These are phyloP conservation scores for Coelastrella sp. DNA, from an alignment of 139 green algal species.

Conservation along the genomic window DNA sequence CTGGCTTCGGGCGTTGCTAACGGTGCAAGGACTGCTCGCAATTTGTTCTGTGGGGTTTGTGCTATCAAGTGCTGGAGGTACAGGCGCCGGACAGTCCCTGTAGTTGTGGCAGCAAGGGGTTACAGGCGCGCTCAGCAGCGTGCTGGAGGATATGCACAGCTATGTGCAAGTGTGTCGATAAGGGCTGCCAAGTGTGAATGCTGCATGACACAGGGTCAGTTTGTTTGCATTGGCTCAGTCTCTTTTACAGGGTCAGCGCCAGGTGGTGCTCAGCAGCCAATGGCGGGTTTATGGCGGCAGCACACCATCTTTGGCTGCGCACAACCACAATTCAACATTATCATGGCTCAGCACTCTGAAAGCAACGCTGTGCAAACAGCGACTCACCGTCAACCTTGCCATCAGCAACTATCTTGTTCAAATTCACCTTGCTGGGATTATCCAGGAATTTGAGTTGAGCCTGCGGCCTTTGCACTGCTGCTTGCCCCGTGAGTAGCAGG, in stretches of 20 bases:
- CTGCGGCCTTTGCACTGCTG: neutral
- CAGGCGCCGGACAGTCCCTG: slow-evolving; percentile 39
- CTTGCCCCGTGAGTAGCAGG: neutral
- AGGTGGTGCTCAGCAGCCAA: no score
- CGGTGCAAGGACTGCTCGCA: neutral
- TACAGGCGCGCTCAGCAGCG: neutral
- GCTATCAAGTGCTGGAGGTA: slow-evolving; percentile 41
- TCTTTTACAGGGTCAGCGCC: no score
- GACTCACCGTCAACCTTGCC: slow-evolving; percentile 24
- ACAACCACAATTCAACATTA: no score
- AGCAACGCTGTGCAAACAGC: no score
- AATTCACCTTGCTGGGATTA: slow-evolving; percentile 6
- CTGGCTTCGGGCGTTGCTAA: slow-evolving; percentile 17
- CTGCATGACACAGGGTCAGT: no score
- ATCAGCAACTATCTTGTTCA: neutral
- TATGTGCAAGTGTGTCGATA: no score
- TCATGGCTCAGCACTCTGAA: no score
- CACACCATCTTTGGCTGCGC: no score
- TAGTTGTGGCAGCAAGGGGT: neutral
- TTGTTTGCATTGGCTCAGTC: no score
- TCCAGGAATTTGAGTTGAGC: slow-evolving; percentile 13
- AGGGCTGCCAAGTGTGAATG: no score
- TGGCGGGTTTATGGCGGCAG: no score
- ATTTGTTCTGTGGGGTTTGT: slow-evolving; percentile 4
- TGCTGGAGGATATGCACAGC: no score